Base-by-base conservation (phyloP, 805 yeast genomes). In the Candida alai region DNA sequence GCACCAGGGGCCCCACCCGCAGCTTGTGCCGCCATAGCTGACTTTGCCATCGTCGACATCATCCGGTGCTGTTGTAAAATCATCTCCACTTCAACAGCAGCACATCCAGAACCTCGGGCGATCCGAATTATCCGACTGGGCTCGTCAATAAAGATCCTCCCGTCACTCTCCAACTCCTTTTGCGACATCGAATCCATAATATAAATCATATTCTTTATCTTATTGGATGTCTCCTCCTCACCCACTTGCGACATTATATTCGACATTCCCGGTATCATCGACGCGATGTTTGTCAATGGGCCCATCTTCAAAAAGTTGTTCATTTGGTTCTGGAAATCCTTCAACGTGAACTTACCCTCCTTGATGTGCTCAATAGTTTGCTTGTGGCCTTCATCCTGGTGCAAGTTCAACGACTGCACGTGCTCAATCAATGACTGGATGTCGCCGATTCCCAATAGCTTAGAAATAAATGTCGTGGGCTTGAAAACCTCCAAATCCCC, bases 131-230 rank as follows among this genome's bases (percentile, higher is more conserved):
- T 77, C 57, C 98, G 75, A 29, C 80, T 70, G 5, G 97, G 97
- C 58, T 89, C 79, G 34, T 80, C 78, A 24, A 74, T 70, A 57
- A 90, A 87, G 14, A 84, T 61, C 40, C 77, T 67, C 1, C 97
- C 97, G 57, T 90, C 97, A 43, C 86, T 76, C 49, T 87, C 95
- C 41, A 90, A 73, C 64, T 90, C 98, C 51, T 81, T 69, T 44
- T 80, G 80, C 1, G 96, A 90, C 98, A 90, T 90, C 2, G 97
- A 87, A 58, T 90, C 98, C 84, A 90, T 76, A 19, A 90, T 80
- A 51, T 76, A 89, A 29, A 90, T 80, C 94, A 90, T 87, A 44
- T 81, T 73, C 56, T 89, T 90, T 65, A 90, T 70, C 52, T 82
- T 74, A 36, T 74, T 72, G n/a, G 86, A 76, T 0, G 96, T 81